Percentiles rank a stretch among this genome's conserved stretches.
Evolutionary conservation across 83 land plant genomes (phyloP).

Genomic region (Larix sibirica): DNA sequence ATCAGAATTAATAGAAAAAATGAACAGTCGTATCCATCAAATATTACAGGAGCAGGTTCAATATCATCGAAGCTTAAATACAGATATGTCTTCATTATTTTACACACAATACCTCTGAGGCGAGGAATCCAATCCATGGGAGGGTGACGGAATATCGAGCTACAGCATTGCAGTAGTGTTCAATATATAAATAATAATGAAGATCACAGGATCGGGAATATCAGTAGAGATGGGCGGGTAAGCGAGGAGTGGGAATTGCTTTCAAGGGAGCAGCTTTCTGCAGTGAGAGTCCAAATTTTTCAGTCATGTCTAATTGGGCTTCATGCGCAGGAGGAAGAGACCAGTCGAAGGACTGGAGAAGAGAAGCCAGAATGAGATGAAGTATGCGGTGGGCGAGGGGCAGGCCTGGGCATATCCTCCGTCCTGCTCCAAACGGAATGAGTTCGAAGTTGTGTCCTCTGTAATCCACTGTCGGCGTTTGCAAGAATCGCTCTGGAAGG

Average conservation of each 20-base stretch:
- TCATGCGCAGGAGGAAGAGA: not conserved
- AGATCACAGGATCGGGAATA: too few relatives aligned
- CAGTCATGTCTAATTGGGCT: not conserved
- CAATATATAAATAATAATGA: too few relatives aligned
- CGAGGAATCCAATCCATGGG: too few relatives aligned
- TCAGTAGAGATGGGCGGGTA: not conserved
- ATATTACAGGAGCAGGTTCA: too few relatives aligned
- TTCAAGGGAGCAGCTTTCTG: conserved; percentile 4
- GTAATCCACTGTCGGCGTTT: not conserved
- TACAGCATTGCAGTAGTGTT: too few relatives aligned
- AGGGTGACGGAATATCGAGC: too few relatives aligned
- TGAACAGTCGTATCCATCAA: too few relatives aligned
- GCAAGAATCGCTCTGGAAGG: conserved; percentile 4
- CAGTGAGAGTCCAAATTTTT: not conserved
- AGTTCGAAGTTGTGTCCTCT: conserved; percentile 12
- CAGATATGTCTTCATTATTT: too few relatives aligned
- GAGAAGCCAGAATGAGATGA: not conserved
- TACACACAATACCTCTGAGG: too few relatives aligned
- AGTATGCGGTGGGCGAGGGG: not conserved
- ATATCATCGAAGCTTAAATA: too few relatives aligned
- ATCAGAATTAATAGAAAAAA: too few relatives aligned
- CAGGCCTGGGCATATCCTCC: conserved; percentile 2
- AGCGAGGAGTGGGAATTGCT: not conserved
- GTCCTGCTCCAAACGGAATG: not conserved
- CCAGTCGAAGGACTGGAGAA: not conserved